Base-by-base conservation (phyloP, 129 eudicot genomes). In the Logfia minima region DNA sequence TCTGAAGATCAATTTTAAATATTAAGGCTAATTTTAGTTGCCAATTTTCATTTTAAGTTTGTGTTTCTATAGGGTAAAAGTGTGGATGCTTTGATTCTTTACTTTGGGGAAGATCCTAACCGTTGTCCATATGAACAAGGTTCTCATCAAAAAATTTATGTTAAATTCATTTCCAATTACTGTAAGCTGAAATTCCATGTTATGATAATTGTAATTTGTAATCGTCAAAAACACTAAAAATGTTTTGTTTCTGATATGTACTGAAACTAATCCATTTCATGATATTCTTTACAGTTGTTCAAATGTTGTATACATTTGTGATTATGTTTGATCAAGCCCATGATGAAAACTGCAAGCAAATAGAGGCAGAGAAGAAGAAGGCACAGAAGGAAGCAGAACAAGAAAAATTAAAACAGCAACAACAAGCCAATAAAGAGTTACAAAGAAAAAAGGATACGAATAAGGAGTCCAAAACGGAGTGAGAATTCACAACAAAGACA, bases 71-170 rank as follows among this genome's bases (percentile, higher is more conserved):
- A 94, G 98, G 98, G 96, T 80, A 88, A 85, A 81, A 84, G 84
- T 82, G 97, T 87, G 68, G 98, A 94, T 61, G 77, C 93, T 5
- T 78, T 94, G 84, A 91, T 89, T 81, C 77, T 87, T 68, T 94
- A 94, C 86, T 94, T 94, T 68, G 98, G 98, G 51, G 98, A 94
- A 82, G 97, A 94, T 82, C 96, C 93, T 73, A 24, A 87, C 31
- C 89, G 89, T 72, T 94, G 92, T 85, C 83, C 86, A 59, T 94
- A 84, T 86, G 98, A 94, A 79, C 93, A 87, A 89, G 97, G 98
- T 94, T 79, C 55, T 55, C 39, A 71, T 66, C 53, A 4, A 28
- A 66, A 76, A 48, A 18, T 29, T 75, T 39, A 28, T 24, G 4
- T 16, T 24, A 23, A 24, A 64, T 32, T 14, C n/a, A 63, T 75